Evolutionary conservation across 2,329 filamentous ascomycete genomes (phyloP), one percentile per base, ranked within the genome.

Genomic region (Coniosporium tulheliwenetii): DNA sequence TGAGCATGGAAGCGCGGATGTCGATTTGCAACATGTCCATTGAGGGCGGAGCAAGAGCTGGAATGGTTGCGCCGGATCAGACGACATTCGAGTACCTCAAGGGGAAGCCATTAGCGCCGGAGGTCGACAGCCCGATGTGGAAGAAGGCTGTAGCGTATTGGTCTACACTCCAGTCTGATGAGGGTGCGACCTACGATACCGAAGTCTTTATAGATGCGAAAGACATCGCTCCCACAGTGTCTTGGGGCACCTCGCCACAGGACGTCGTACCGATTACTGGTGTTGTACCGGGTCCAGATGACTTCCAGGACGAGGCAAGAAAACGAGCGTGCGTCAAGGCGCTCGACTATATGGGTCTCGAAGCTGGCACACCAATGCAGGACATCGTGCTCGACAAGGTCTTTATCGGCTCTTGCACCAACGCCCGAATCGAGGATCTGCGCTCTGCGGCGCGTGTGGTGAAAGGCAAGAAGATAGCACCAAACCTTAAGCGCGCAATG

Each of bases 11-110:
- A 64, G 91, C 89, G 36, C 79, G 91, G 50, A 96, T 98, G 91
- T 95, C 87, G 47, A 93, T 98, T 60, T 96, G 91, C 70, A 98
- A 98, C 69, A 96, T 96, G 91, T 86, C 87, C 10, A 95, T 96
- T 51, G 91, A 98, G 69, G 91, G 73, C 50, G 91, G 91, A 63
- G 91, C 91, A 38, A 76, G 91, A 65, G 89, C 89, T 45, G 91
- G 91, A 50, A 93, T 98, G 86, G 80, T 98, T 44, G 91, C 91
- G 8, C 91, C 91, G 5, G 91, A 98, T 55, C 81, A 95, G 56
- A 82, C 70, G 43, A 96, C 91, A 26, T 94, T 94, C 52, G 85
- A 93, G 50, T 98, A 96, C 59, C 81, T 98, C 54, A 91, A 91
- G 69, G 85, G 81, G 52, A 78, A 81, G 47, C 91, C 91, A 33